Evolutionary conservation across 805 yeast species (phyloP), one percentile per base, ranked within the genome.

Genomic region (Torulaspora microellipsoides): DNA sequence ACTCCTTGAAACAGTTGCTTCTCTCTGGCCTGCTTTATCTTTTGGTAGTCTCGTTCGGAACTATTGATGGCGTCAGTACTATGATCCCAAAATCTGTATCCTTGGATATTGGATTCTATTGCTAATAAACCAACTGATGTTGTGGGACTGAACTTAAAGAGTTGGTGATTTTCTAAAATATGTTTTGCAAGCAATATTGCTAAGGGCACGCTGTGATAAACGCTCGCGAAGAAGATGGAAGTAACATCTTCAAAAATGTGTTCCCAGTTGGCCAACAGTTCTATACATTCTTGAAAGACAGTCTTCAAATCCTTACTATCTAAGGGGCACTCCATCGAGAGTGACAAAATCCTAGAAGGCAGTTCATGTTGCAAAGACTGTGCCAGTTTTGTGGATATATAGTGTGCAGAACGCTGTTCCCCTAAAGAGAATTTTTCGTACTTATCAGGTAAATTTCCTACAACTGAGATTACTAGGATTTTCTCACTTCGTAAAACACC

Each of bases 191-290:
- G 50, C 6, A 70, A 63, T 2, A 75, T 66, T 1, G 77, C 62
- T 13, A 78, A 71, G 1, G 79, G 80, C 33, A 75, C 71, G 1
- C 81, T 76, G 49, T 76, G 78, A 13, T 78, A 76, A 45, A 73
- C 76, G 0, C 81, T 71, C 0, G 72, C 72, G 28, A 78, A 62
- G 39, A 75, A 71, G 3, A 79, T 65, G 28, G 69, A 68, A 47
- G 77, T 77, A 1, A 78, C 75, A 12, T 67, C 69, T 36, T 70
- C 67, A 34, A 78, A 67, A 31, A 70, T 68, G 11, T 68, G 60
- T 36, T 69, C 58, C 82, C 83, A 78, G 51, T 74, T 73, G 15
- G 58, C 61, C 35, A 79, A 55, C 13, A 78, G 62, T 64, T 46
- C 69, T 50, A 38, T 72, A 67, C 58, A 67, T 66, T 65, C 76